phyloP scores from a whole-genome alignment of 2,329 filamentous ascomycete genomes.

The Xylaria sp. region DNA sequence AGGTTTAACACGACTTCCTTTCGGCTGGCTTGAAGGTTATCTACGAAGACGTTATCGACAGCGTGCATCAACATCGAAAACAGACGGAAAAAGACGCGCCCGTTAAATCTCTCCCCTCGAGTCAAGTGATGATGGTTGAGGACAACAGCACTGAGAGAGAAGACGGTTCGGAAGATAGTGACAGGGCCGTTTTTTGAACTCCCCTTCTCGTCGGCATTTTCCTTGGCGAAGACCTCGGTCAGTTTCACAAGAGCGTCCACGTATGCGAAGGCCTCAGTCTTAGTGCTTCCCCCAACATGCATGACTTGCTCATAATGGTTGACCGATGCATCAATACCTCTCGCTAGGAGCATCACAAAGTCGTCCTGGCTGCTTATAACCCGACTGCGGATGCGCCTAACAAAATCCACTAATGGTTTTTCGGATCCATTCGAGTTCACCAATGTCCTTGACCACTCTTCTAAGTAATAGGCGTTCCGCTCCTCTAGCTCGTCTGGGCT shows the following conservation, averaged over 20 bases:
- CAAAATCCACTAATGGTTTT: slow-evolving; percentile 74
- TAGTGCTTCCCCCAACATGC: slow-evolving; percentile 61
- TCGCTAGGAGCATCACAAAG: slow-evolving; percentile 77
- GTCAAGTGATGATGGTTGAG: slow-evolving; percentile 85
- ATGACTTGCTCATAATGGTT: slow-evolving; percentile 76
- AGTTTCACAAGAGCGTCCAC: slow-evolving; percentile 85
- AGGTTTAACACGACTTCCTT: slow-evolving; percentile 74
- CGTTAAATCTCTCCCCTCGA: slow-evolving; percentile 81
- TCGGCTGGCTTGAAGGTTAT: slow-evolving; percentile 65
- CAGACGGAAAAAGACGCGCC: slow-evolving; percentile 88
- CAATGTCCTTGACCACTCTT: slow-evolving; percentile 88
- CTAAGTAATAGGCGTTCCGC: slow-evolving; percentile 93
- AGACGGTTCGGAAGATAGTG: slow-evolving; percentile 75
- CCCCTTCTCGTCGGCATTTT: slow-evolving; percentile 67
- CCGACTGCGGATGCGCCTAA: slow-evolving; percentile 80
- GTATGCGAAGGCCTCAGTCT: slow-evolving; percentile 62
- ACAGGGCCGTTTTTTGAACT: slow-evolving; percentile 67
- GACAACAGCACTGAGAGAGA: slow-evolving; percentile 79
- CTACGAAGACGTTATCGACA: slow-evolving; percentile 63
- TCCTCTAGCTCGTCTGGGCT: slow-evolving; percentile 69
- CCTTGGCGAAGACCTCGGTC: slow-evolving; percentile 75
- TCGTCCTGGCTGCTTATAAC: slow-evolving; percentile 78
- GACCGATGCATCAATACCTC: slow-evolving; percentile 80
- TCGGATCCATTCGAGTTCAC: slow-evolving; percentile 78
- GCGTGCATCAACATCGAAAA: slow-evolving; percentile 84